Percentiles rank a stretch among this genome's conserved stretches.
Conservation (phyloP, 2,329 filamentous ascomycete genomes). For the Elsinoe perseae region DNA sequence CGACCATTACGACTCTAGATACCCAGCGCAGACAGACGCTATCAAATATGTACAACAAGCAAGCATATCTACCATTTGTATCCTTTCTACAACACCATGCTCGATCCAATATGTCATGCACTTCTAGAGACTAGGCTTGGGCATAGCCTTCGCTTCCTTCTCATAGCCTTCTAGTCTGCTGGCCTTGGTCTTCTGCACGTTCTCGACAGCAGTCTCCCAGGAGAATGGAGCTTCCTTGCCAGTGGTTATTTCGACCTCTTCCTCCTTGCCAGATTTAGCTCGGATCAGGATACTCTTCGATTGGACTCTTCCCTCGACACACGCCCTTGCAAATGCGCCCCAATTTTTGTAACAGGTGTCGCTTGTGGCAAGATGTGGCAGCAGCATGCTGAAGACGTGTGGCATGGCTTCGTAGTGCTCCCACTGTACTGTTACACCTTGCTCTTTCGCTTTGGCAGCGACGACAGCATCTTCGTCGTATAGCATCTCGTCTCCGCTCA, state of each 20-base stretch:
- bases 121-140: constrained; percentile 26
- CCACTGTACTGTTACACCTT: constrained; percentile 56
- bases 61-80: background rate
- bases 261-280: constrained; percentile 28
- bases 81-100: background rate
- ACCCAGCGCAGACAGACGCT: constrained; percentile 13
- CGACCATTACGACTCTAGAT: constrained; percentile 13
- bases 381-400: constrained; percentile 53
- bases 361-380: constrained; percentile 30
- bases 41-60: constrained; percentile 6
- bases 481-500: constrained; percentile 63
- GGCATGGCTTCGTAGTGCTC: constrained; percentile 77
- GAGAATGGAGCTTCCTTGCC: constrained; percentile 20
- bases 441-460: constrained; percentile 47
- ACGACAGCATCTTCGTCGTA: constrained; percentile 59
- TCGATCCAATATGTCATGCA: background rate
- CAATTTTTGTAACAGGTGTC: constrained; percentile 33
- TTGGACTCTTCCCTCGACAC: constrained; percentile 25
- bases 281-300: constrained; percentile 27
- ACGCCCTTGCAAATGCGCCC: constrained; percentile 26
- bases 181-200: constrained; percentile 26
- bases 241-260: constrained; percentile 22
- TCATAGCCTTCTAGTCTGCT: constrained; percentile 27
- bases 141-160: constrained; percentile 28
- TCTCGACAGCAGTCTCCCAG: constrained; percentile 19